phyloP scores from a whole-genome alignment of 352 stramenopile species.

The Phytophthora ramorum region DNA sequence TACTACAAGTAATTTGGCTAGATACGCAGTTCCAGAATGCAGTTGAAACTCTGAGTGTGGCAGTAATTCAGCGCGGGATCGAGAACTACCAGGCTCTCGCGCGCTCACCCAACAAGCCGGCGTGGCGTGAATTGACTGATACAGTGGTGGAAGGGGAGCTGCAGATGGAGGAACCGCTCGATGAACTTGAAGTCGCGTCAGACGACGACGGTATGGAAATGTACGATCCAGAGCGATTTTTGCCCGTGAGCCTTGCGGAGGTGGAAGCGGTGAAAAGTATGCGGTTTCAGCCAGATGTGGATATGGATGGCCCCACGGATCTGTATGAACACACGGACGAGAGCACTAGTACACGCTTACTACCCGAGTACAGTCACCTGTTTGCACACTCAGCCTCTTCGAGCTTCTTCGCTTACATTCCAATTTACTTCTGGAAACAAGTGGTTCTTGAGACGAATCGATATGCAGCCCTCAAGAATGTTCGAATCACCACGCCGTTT shows the following conservation, averaged over 20 bases:
- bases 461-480: too few species aligned
- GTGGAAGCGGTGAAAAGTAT: too few species aligned
- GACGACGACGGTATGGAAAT: background rate
- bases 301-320: background rate
- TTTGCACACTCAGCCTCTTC: too few species aligned
- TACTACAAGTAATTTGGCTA: too few species aligned
- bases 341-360: background rate
- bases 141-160: conserved; percentile 5
- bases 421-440: too few species aligned
- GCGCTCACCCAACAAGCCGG: background rate
- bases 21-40: too few species aligned
- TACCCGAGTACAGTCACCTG: too few species aligned
- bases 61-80: conserved; percentile 1
- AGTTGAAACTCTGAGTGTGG: background rate
- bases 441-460: too few species aligned
- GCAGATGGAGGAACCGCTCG: background rate
- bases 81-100: conserved; percentile 7
- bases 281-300: too few species aligned
- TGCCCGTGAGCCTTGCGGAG: conserved; percentile 10
- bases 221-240: conserved; percentile 6
- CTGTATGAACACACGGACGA: conserved; percentile 5
- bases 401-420: too few species aligned
- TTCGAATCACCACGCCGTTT: too few species aligned
- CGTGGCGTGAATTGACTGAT: conserved; percentile 9
- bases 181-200: conserved; percentile 5